Evolutionary conservation across 306 rosid genomes (phyloP).

Genomic region (Castanopsis chinensis): DNA sequence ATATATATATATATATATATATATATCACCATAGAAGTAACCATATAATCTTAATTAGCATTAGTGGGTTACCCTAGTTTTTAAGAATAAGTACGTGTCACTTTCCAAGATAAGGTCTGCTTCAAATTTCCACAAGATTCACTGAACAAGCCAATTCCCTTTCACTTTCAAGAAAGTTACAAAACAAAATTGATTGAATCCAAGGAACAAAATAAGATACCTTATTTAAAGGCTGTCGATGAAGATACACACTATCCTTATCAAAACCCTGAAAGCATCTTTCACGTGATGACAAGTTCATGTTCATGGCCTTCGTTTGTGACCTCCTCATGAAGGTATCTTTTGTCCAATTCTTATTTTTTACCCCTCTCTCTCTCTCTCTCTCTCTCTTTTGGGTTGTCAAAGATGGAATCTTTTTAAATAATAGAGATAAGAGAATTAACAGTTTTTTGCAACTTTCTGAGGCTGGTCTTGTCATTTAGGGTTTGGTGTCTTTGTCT

Average conservation of each 20-base stretch:
- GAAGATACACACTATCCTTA: slow-evolving; percentile 37
- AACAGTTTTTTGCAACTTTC: slow-evolving; percentile 23
- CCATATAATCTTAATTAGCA: not conserved
- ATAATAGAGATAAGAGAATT: slow-evolving; percentile 28
- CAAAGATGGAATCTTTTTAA: slow-evolving; percentile 43
- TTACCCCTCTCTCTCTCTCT: not conserved
- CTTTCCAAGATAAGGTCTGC: not conserved
- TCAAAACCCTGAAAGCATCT: slow-evolving; percentile 45
- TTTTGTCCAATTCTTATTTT: slow-evolving; percentile 40
- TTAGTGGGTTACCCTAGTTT: not conserved
- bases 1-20: not conserved
- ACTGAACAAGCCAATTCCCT: slow-evolving; percentile 25
- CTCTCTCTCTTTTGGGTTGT: not conserved
- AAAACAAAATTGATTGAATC: slow-evolving; percentile 33
- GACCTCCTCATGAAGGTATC: slow-evolving; percentile 48
- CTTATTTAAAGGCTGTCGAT: slow-evolving; percentile 37
- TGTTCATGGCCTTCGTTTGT: slow-evolving; percentile 48
- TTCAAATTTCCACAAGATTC: slow-evolving; percentile 23
- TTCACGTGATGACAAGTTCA: slow-evolving; percentile 75
- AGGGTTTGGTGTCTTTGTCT: slow-evolving; percentile 53
- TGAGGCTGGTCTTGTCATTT: slow-evolving; percentile 51
- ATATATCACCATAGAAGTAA: not conserved
- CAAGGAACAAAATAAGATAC: slow-evolving; percentile 35
- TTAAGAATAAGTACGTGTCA: not conserved
- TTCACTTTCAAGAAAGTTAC: slow-evolving; percentile 27